These are phyloP conservation scores for Penicillium lividum DNA, from an alignment of 495 filamentous ascomycete genomes.

Conservation along the genomic window DNA sequence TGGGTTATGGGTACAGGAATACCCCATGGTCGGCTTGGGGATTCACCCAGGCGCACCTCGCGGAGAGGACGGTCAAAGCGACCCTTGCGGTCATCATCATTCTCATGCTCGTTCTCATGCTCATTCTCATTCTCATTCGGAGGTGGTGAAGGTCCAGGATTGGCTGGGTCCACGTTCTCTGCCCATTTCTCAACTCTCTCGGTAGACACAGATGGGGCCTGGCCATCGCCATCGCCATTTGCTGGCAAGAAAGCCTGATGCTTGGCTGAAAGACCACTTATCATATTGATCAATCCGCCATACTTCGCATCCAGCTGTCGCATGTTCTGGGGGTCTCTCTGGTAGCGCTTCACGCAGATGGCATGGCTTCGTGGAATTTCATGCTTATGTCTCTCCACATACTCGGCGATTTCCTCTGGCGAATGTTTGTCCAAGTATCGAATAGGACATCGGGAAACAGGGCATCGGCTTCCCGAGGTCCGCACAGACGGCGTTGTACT, in stretches of 20 bases:
- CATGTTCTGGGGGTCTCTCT: constrained; percentile 78
- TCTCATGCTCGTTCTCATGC: constrained; percentile 31
- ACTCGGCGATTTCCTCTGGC: constrained; percentile 85
- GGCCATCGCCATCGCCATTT: constrained; percentile 31
- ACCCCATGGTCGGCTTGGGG: constrained; percentile 87
- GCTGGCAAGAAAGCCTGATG: constrained; percentile 78
- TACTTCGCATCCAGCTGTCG: constrained; percentile 88
- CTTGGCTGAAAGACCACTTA: constrained; percentile 77
- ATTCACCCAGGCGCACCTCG: constrained; percentile 84
- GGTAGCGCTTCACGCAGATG: constrained; percentile 83
- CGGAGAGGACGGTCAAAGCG: constrained; percentile 80
- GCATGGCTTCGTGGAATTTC: constrained; percentile 89
- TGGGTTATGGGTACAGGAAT: constrained; percentile 70
- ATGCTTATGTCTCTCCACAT: constrained; percentile 90
- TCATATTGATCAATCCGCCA: constrained; percentile 85
- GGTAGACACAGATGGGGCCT: constrained; percentile 42
- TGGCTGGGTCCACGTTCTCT: constrained; percentile 57
- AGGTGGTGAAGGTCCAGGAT: constrained; percentile 15
- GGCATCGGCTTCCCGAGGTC: constrained; percentile 65
- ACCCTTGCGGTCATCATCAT: constrained; percentile 41
- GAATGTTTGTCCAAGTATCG: constrained; percentile 86
- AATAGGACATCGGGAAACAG: constrained; percentile 84
- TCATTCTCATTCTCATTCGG: constrained; percentile 18
- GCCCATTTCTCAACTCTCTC: constrained; percentile 81
- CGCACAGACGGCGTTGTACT: constrained; percentile 47